Percentiles rank a stretch among this genome's conserved stretches.
These are phyloP conservation scores for Taiwanofungus camphoratus DNA, from an alignment of 1,284 basidiomycete species.

Conservation along the genomic window DNA sequence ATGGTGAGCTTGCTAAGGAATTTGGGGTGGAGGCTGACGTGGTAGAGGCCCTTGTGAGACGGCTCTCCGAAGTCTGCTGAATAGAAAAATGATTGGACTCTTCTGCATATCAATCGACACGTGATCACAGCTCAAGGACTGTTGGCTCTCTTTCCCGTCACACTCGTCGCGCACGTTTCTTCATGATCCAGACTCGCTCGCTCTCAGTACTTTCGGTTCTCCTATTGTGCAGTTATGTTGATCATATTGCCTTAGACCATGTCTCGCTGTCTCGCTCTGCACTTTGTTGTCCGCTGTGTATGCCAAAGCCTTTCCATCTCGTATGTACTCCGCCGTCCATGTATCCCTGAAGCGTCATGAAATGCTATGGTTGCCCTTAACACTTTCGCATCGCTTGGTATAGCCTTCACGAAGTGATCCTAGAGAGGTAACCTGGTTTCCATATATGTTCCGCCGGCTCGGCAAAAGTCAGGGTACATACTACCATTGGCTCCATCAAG, in stretches of 20 bases:
- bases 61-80: conserved; percentile 36
- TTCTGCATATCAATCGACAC: not conserved
- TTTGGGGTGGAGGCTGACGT: conserved; percentile 66
- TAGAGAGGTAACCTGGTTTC: not conserved
- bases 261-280: conserved; percentile 6
- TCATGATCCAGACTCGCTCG: not conserved
- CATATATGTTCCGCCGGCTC: not conserved
- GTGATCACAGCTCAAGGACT: not conserved
- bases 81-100: not conserved
- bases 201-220: not conserved
- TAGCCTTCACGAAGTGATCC: not conserved
- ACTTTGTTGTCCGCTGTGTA: conserved; percentile 6
- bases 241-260: conserved; percentile 1
- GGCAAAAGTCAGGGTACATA: not conserved
- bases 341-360: not conserved
- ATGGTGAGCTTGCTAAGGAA: conserved; percentile 57
- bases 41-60: conserved; percentile 61
- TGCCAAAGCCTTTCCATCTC: not conserved
- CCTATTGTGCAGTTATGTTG: conserved; percentile 5
- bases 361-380: not conserved
- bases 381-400: not conserved
- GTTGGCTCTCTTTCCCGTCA: not conserved
- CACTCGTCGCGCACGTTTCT: conserved; percentile 1
- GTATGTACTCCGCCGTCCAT: conserved; percentile 3
- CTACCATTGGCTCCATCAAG: not conserved